phyloP scores from a whole-genome alignment of 495 filamentous ascomycete genomes.

The Podospora appendiculata region DNA sequence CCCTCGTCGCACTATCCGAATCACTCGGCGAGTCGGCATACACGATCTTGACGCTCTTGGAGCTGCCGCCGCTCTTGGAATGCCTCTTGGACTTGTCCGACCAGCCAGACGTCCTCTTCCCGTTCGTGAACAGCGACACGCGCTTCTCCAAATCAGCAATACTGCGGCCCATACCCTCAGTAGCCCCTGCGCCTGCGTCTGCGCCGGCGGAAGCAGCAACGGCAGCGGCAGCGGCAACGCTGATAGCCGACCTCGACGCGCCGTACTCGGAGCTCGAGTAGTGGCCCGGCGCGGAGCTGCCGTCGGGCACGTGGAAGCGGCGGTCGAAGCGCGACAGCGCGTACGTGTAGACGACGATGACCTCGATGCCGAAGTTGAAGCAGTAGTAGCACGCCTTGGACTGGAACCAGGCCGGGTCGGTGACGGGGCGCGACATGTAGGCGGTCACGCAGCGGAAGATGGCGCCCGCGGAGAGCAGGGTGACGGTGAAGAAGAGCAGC shows the following conservation, averaged over 20 bases:
- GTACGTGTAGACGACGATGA: slow-evolving; percentile 58
- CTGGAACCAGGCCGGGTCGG: slow-evolving; percentile 59
- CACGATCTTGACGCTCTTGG: background rate
- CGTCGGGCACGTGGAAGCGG: slow-evolving; percentile 62
- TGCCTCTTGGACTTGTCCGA: background rate
- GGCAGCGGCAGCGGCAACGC: background rate
- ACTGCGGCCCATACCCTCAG: background rate
- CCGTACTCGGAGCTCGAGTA: slow-evolving; percentile 20
- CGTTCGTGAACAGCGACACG: background rate
- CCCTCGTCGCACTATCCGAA: background rate
- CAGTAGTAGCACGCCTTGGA: slow-evolving; percentile 67
- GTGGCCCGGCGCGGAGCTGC: slow-evolving; percentile 30
- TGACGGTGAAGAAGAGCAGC: slow-evolving; percentile 49
- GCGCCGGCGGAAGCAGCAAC: background rate
- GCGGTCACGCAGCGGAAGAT: slow-evolving; percentile 54
- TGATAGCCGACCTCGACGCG: background rate
- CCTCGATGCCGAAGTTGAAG: slow-evolving; percentile 70
- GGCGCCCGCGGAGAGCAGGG: slow-evolving; percentile 62
- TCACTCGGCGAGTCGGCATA: background rate
- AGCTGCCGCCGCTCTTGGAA: background rate
- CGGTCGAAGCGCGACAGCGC: slow-evolving; percentile 59
- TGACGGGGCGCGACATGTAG: slow-evolving; percentile 46
- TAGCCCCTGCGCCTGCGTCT: background rate
- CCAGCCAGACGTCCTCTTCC: background rate
- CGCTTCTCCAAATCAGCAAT: background rate